These are phyloP conservation scores for Geosiphon pyriformis DNA, from an alignment of 192 early-diverging fungal genomes.

Conservation along the genomic window DNA sequence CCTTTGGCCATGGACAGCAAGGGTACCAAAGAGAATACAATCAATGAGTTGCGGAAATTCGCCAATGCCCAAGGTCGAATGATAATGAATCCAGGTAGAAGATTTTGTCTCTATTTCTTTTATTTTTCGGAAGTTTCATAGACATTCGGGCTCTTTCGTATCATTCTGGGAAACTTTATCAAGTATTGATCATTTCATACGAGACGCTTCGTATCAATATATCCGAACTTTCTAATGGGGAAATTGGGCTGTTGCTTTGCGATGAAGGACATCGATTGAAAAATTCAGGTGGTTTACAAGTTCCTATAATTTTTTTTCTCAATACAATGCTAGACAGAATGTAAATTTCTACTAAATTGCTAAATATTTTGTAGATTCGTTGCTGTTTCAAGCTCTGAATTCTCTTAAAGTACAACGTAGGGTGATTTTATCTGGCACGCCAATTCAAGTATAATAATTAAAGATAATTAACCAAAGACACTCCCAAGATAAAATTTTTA, in stretches of 20 bases:
- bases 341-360: too few species aligned
- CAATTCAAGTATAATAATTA: conserved; percentile 58
- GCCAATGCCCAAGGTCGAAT: conserved; percentile 77
- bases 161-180: background rate
- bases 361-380: conserved; percentile 45
- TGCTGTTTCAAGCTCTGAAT: conserved; percentile 78
- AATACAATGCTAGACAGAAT: background rate
- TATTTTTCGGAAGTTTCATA: background rate
- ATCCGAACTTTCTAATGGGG: conserved; percentile 64
- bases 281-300: conserved; percentile 70
- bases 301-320: background rate
- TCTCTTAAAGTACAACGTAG: conserved; percentile 82
- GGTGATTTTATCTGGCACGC: conserved; percentile 95
- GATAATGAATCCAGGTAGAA: conserved; percentile 67
- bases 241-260: conserved; percentile 90
- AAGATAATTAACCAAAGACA: too few species aligned
- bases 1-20: conserved; percentile 88
- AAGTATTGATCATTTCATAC: conserved; percentile 95
- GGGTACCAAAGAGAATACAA: conserved; percentile 80
- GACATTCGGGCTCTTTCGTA: too few species aligned
- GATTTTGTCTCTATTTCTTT: background rate
- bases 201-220: conserved; percentile 87
- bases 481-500: background rate
- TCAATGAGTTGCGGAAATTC: conserved; percentile 72
- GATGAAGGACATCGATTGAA: conserved; percentile 98